Evolutionary conservation across 2,329 filamentous ascomycete species (phyloP).

Genomic region (Alternaria sp.): DNA sequence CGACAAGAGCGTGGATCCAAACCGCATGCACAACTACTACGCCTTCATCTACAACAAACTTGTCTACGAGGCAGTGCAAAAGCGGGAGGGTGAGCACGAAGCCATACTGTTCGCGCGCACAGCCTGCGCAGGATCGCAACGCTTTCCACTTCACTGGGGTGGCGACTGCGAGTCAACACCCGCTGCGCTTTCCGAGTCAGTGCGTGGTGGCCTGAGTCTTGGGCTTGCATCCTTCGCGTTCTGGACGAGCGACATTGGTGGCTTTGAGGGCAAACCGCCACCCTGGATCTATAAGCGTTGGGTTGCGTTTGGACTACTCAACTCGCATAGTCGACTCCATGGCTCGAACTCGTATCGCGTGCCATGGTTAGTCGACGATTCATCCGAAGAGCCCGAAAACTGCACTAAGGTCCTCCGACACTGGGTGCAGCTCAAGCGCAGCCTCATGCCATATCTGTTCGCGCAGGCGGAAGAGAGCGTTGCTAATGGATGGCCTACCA

Average conservation of each 20-base stretch:
- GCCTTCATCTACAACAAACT: constrained; percentile 74
- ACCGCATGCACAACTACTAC: constrained; percentile 79
- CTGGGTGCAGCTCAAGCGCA: constrained; percentile 61
- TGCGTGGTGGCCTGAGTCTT: constrained; percentile 69
- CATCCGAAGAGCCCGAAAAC: constrained; percentile 57
- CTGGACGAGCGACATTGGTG: constrained; percentile 75
- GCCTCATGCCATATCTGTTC: constrained; percentile 65
- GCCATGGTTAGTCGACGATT: constrained; percentile 74
- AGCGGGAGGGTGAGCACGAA: constrained; percentile 57
- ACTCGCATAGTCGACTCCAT: constrained; percentile 73
- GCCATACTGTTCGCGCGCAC: constrained; percentile 72
- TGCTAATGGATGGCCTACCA: constrained; percentile 64
- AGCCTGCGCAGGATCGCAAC: constrained; percentile 71
- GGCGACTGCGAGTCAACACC: constrained; percentile 78
- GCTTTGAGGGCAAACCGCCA: constrained; percentile 71
- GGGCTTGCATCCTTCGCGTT: constrained; percentile 70
- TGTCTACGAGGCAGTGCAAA: constrained; percentile 70
- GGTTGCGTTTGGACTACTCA: constrained; percentile 77
- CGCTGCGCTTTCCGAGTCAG: constrained; percentile 74
- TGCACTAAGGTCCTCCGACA: constrained; percentile 62
- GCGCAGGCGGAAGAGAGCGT: constrained; percentile 59
- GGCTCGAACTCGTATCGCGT: constrained; percentile 74
- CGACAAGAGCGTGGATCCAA: constrained; percentile 64
- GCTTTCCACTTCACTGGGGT: constrained; percentile 71
- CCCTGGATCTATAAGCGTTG: constrained; percentile 78